A percentile compares a stretch with the other conserved stretches of the same genome.
phyloP scores from a whole-genome alignment of 805 yeast species.

The Kluyveromyces dobzhanskii region DNA sequence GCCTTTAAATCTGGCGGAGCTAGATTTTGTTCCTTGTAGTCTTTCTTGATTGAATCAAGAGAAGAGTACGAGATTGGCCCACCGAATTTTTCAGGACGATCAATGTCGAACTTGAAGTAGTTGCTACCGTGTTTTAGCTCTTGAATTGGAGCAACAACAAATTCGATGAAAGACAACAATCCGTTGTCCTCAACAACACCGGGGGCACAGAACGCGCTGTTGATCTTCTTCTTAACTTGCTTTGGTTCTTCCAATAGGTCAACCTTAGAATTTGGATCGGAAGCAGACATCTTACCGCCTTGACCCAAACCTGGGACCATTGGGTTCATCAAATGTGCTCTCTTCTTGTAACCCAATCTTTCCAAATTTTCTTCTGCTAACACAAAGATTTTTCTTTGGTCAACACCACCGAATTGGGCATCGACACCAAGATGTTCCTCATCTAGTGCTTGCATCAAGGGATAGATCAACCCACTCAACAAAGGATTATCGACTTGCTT shows the following conservation, averaged over 20 bases:
- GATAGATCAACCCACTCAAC: constrained; percentile 88
- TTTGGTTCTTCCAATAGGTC: constrained; percentile 88
- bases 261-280: constrained; percentile 96
- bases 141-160: constrained; percentile 78
- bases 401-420: constrained; percentile 98
- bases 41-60: constrained; percentile 61
- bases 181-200: constrained; percentile 92
- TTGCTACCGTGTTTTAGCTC: constrained; percentile 58
- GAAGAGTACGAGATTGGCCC: constrained; percentile 74
- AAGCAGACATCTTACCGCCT: constrained; percentile 98
- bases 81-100: constrained; percentile 95
- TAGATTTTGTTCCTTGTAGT: constrained; percentile 63
- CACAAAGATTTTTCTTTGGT: constrained; percentile 95
- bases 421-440: constrained; percentile 85
- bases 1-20: constrained; percentile 90
- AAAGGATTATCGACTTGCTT: constrained; percentile 94
- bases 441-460: constrained; percentile 97
- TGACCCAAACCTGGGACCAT: constrained; percentile 97
- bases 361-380: constrained; percentile 93
- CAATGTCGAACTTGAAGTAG: constrained; percentile 58
- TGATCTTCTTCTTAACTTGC: constrained; percentile 79
- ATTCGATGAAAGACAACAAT: constrained; percentile 73
- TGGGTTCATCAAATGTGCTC: constrained; percentile 97
- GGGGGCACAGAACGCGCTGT: constrained; percentile 91
- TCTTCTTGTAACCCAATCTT: constrained; percentile 83